A percentile compares a stretch with the other conserved stretches of the same genome.
Evolutionary conservation across 148 eudicot genomes (phyloP).

Genomic region (Chenopodium quinoa): DNA sequence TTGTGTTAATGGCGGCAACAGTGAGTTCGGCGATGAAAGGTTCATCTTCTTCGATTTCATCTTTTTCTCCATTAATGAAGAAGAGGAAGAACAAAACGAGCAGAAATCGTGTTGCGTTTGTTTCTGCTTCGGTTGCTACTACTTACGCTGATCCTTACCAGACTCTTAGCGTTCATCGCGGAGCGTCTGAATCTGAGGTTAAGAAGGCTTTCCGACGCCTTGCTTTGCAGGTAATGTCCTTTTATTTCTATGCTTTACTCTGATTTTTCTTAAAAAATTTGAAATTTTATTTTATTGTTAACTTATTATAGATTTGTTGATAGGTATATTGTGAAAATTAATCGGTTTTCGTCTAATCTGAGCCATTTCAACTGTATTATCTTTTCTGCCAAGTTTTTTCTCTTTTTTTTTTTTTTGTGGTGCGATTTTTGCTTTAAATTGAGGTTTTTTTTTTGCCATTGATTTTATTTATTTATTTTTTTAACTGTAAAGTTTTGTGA

Average conservation of each 20-base stretch:
- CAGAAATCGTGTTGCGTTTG: conserved; percentile 12
- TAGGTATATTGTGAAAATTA: too few species aligned
- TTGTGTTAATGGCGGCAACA: conserved; percentile 29
- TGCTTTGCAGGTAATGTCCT: conserved; percentile 61
- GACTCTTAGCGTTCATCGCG: conserved; percentile 55
- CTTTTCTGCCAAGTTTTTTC: too few species aligned
- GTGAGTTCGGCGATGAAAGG: conserved; percentile 2
- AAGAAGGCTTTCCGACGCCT: conserved; percentile 80
- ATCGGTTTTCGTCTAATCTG: too few species aligned
- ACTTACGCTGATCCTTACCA: conserved; percentile 59
- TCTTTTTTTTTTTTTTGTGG: too few species aligned
- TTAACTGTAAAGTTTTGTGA: too few species aligned
- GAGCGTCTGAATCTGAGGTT: conserved; percentile 83
- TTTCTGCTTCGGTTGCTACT: conserved; percentile 28
- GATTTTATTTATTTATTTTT: too few species aligned
- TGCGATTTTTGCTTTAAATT: too few species aligned
- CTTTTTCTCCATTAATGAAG: neutral
- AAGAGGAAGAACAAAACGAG: neutral
- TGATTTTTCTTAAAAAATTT: neutral
- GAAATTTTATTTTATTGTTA: too few species aligned
- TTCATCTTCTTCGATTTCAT: conserved; percentile 4
- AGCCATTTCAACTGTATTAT: too few species aligned
- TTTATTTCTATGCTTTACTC: neutral
- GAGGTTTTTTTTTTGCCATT: too few species aligned
- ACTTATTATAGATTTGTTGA: too few species aligned